Evolutionary conservation across 2,329 filamentous ascomycete genomes (phyloP).

Genomic region (Trichocomaceae sp.): DNA sequence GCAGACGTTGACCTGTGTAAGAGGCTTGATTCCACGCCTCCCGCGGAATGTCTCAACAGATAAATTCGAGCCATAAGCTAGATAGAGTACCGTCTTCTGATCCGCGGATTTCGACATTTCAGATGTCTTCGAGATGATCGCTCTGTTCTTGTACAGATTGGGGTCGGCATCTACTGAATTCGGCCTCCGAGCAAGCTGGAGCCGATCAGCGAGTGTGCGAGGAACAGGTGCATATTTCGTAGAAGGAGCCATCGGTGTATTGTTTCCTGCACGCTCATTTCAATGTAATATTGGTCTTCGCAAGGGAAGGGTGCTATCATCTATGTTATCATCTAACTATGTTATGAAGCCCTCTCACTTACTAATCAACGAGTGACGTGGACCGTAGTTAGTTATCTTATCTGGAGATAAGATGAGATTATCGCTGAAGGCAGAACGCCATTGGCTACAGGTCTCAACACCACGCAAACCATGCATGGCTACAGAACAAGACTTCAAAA

Average conservation of each 20-base stretch:
- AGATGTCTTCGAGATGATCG: background rate
- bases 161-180: slow-evolving; percentile 6
- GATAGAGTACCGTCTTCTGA: slow-evolving; percentile 60
- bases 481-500: background rate
- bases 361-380: too few relatives aligned
- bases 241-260: background rate
- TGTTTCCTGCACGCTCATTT: background rate
- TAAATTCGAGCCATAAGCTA: slow-evolving; percentile 91
- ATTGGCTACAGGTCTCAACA: background rate
- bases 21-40: slow-evolving; percentile 67
- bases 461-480: background rate
- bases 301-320: background rate
- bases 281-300: background rate
- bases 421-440: too few relatives aligned
- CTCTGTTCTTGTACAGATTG: background rate
- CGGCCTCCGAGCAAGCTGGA: background rate
- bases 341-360: too few relatives aligned
- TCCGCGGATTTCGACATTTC: background rate
- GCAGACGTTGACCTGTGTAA: slow-evolving; percentile 74
- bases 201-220: background rate
- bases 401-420: background rate
- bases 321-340: too few relatives aligned
- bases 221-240: background rate
- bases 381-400: background rate
- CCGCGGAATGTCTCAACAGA: slow-evolving; percentile 72